Evolutionary conservation across 1,284 basidiomycete genomes (phyloP).

Genomic region (Afroboletus lepidellus): DNA sequence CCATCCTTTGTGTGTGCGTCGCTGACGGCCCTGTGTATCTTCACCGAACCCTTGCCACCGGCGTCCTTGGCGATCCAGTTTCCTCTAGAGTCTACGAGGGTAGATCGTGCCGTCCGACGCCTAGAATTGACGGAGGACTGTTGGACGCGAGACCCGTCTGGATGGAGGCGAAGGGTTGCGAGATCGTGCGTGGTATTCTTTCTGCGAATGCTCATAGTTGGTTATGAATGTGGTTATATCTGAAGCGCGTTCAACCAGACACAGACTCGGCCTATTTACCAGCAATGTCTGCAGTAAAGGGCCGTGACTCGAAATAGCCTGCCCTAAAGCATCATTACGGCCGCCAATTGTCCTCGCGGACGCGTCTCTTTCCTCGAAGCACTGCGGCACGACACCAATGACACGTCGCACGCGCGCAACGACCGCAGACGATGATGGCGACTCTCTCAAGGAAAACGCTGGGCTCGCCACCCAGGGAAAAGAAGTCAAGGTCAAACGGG

Average conservation of each 20-base stretch:
- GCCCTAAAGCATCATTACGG: constrained; percentile 16
- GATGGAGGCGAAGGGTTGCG: constrained; percentile 56
- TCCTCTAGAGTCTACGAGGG: constrained; percentile 31
- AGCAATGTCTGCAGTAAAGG: neutral
- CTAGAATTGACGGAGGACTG: constrained; percentile 38
- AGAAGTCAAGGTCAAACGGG: constrained; percentile 24
- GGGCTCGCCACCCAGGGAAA: constrained; percentile 8
- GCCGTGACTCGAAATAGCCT: neutral
- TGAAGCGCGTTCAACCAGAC: too few relatives aligned
- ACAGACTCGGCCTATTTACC: neutral
- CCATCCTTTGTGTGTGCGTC: constrained; percentile 19
- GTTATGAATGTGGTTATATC: too few relatives aligned
- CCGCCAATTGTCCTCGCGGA: neutral
- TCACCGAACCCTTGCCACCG: constrained; percentile 39
- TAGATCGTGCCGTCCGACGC: constrained; percentile 28
- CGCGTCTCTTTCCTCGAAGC: constrained; percentile 20
- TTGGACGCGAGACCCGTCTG: constrained; percentile 56
- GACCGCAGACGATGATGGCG: neutral
- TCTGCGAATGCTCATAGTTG: constrained; percentile 29
- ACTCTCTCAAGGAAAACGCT: constrained; percentile 18
- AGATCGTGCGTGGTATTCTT: constrained; percentile 58
- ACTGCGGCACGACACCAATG: constrained; percentile 18
- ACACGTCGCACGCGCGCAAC: constrained; percentile 27
- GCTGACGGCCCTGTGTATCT: constrained; percentile 25
- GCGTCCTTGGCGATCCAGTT: constrained; percentile 39